These are phyloP conservation scores for Flammula alnicola DNA, from an alignment of 1,284 basidiomycete species.

Conservation along the genomic window DNA sequence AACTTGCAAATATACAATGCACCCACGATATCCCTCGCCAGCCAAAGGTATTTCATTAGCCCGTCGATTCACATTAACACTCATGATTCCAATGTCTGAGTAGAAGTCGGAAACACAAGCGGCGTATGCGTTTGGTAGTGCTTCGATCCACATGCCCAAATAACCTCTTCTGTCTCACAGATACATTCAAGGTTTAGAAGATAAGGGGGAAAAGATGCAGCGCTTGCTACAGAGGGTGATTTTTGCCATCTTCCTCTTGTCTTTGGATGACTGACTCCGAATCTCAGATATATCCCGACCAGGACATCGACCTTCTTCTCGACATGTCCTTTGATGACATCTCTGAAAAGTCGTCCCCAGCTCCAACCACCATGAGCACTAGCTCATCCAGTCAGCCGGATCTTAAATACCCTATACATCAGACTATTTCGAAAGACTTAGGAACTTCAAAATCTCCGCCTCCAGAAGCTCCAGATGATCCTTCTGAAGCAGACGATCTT, in stretches of 20 bases:
- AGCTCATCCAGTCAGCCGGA: conserved; percentile 4
- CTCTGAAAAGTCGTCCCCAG: conserved; percentile 3
- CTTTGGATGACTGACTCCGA: neutral
- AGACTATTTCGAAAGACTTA: conserved; percentile 15
- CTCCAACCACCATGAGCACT: conserved; percentile 1
- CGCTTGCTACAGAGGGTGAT: conserved; percentile 50
- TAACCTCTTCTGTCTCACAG: conserved; percentile 28
- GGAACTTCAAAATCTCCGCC: conserved; percentile 10
- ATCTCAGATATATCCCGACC: conserved; percentile 23
- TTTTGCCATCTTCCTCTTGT: conserved; percentile 5
- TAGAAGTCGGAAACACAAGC: conserved; percentile 67
- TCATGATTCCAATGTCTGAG: conserved; percentile 34
- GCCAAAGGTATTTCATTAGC: conserved; percentile 46
- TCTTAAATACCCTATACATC: conserved; percentile 22
- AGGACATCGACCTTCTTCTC: conserved; percentile 23
- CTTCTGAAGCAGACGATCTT: conserved; percentile 39
- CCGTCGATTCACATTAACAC: neutral
- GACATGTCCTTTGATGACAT: conserved; percentile 4
- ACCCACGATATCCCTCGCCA: conserved; percentile 54
- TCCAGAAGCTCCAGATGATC: conserved; percentile 17
- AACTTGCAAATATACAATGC: conserved; percentile 64
- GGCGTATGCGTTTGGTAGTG: conserved; percentile 40
- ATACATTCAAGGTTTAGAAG: conserved; percentile 63
- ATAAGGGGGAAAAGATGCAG: conserved; percentile 54
- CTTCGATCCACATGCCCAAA: neutral